These are phyloP conservation scores for Chalciporus sphaerocephalus DNA, from an alignment of 768 basidiomycete genomes.

Conservation along the genomic window DNA sequence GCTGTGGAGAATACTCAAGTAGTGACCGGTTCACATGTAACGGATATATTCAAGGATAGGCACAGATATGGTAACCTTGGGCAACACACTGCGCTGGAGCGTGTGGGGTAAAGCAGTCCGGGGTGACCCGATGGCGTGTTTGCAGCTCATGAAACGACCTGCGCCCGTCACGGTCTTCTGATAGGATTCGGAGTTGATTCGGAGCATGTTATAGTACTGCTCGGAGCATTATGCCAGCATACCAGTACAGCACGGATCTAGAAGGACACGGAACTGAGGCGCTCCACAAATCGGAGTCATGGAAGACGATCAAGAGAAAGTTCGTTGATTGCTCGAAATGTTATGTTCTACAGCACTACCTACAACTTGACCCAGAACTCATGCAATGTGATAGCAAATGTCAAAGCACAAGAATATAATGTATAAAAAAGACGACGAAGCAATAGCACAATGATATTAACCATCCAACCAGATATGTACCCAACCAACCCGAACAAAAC, in stretches of 20 bases:
- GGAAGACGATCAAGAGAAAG: neutral
- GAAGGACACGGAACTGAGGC: conserved; percentile 11
- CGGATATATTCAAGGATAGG: conserved; percentile 7
- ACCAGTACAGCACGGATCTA: conserved; percentile 20
- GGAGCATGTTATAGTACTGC: neutral
- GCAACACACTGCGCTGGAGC: conserved; percentile 16
- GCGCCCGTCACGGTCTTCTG: neutral
- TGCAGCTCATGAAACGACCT: conserved; percentile 1
- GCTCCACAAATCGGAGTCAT: conserved; percentile 3
- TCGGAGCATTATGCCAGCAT: neutral
- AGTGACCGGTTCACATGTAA: too few relatives aligned
- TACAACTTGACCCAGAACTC: conserved; percentile 27
- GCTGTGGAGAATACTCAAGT: too few relatives aligned
- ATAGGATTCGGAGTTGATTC: conserved; percentile 2
- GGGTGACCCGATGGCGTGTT: conserved; percentile 5
- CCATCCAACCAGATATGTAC: conserved; percentile 28
- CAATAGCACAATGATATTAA: conserved; percentile 31
- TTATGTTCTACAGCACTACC: conserved; percentile 27
- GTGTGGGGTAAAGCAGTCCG: conserved; percentile 26
- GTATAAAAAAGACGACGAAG: conserved; percentile 18
- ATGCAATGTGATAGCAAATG: conserved; percentile 28
- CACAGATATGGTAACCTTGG: conserved; percentile 24
- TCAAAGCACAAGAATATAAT: conserved; percentile 29
- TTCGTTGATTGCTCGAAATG: conserved; percentile 11
- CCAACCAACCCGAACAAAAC: conserved; percentile 27